phyloP scores from a whole-genome alignment of 2,329 filamentous ascomycete genomes.

The Sphaerulina vaccinii region DNA sequence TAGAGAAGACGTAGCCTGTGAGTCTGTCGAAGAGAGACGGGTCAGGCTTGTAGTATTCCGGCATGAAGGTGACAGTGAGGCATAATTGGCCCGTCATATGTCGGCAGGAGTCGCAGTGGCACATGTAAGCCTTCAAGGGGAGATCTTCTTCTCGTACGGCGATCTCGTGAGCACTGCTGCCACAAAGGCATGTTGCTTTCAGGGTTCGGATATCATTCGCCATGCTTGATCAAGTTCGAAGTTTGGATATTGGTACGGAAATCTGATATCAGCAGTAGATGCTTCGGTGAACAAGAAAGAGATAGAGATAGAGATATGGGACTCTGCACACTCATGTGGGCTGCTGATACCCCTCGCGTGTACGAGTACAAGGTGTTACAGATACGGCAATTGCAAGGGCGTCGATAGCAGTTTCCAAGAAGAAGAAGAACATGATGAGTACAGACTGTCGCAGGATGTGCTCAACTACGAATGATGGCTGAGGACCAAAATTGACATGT shows the following conservation, averaged over 20 bases:
- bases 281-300: no score
- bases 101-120: slow-evolving; percentile 55
- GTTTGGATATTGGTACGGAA: no score
- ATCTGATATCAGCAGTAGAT: no score
- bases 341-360: neutral
- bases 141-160: slow-evolving; percentile 37
- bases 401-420: neutral
- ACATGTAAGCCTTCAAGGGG: slow-evolving; percentile 45
- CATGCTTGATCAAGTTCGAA: slow-evolving; percentile 13
- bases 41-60: slow-evolving; percentile 35
- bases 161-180: slow-evolving; percentile 37
- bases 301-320: neutral
- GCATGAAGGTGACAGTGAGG: slow-evolving; percentile 45
- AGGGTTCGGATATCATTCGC: slow-evolving; percentile 20
- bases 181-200: slow-evolving; percentile 41
- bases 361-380: neutral
- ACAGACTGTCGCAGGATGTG: neutral
- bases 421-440: neutral
- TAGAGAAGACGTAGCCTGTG: slow-evolving; percentile 46
- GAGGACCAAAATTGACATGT: neutral
- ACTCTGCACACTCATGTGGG: neutral
- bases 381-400: neutral
- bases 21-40: slow-evolving; percentile 37
- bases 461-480: neutral
- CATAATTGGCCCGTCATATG: slow-evolving; percentile 49